These are phyloP conservation scores for Capsella rubella DNA, from an alignment of 441 rosid species.

Conservation along the genomic window DNA sequence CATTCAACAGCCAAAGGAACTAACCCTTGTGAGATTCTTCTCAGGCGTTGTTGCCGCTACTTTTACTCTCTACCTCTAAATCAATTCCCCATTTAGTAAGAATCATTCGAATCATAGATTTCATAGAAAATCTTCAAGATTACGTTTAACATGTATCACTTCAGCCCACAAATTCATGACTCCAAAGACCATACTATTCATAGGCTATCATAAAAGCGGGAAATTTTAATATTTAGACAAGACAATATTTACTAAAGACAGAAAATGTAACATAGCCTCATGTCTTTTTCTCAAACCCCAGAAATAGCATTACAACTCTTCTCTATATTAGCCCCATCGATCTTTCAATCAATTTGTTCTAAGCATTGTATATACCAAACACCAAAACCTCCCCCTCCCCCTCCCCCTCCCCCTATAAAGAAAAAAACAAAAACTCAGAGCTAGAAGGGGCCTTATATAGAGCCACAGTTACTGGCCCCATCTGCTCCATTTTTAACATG, in stretches of 20 bases:
- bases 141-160: slow-evolving; percentile 1
- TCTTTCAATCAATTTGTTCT: slow-evolving; percentile 20
- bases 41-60: background rate
- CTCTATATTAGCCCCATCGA: slow-evolving; percentile 34
- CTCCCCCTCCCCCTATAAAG: background rate
- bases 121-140: slow-evolving; percentile 18
- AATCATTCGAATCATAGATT: slow-evolving; percentile 19
- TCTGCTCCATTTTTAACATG: slow-evolving; percentile 33
- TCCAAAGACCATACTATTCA: slow-evolving; percentile 31
- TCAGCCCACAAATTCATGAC: slow-evolving; percentile 1
- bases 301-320: slow-evolving; percentile 29
- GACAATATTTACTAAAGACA: slow-evolving; percentile 34
- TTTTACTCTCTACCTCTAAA: background rate
- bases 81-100: background rate
- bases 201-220: slow-evolving; percentile 26
- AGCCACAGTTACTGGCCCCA: slow-evolving; percentile 34
- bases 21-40: background rate
- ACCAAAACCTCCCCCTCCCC: background rate
- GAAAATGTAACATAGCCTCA: slow-evolving; percentile 39
- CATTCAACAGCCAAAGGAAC: slow-evolving; percentile 3
- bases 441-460: slow-evolving; percentile 33
- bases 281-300: slow-evolving; percentile 31
- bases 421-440: background rate
- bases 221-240: slow-evolving; percentile 28
- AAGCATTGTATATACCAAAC: slow-evolving; percentile 15